Evolutionary conservation across 306 rosid genomes (phyloP).

Genomic region (Arachis hypogaea): DNA sequence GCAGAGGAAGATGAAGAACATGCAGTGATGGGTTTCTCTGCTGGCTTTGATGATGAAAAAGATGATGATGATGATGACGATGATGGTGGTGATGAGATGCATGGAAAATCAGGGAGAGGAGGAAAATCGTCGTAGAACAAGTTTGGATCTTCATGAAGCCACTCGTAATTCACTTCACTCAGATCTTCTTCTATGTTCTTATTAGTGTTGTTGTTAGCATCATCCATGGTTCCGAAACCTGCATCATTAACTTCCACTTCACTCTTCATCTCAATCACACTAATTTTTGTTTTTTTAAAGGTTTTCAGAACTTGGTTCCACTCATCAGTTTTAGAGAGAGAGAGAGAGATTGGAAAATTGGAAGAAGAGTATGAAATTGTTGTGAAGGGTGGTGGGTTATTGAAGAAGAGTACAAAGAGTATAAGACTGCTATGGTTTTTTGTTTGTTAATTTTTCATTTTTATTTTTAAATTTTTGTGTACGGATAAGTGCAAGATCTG

Average conservation of each 20-base stretch:
- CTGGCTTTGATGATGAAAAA: slow-evolving; percentile 5
- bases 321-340: not conserved
- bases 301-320: not conserved
- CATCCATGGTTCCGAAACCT: slow-evolving; percentile 28
- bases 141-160: slow-evolving; percentile 48
- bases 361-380: too few species aligned
- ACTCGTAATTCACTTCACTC: slow-evolving; percentile 32
- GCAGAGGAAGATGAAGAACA: not conserved
- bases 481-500: not conserved
- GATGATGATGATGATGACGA: slow-evolving; percentile 38
- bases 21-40: not conserved
- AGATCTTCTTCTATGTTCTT: too few species aligned
- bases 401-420: too few species aligned
- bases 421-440: too few species aligned
- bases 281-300: slow-evolving; percentile 5
- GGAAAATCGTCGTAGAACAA: slow-evolving; percentile 63
- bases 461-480: not conserved
- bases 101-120: slow-evolving; percentile 59
- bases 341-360: not conserved
- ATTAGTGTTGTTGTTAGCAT: too few species aligned
- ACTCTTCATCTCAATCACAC: slow-evolving; percentile 7
- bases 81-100: slow-evolving; percentile 65
- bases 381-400: too few species aligned
- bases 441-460: too few species aligned
- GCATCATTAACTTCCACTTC: slow-evolving; percentile 53